Conservation (phyloP, 1,139 yeast genomes). For the Hanseniaspora sp. region DNA sequence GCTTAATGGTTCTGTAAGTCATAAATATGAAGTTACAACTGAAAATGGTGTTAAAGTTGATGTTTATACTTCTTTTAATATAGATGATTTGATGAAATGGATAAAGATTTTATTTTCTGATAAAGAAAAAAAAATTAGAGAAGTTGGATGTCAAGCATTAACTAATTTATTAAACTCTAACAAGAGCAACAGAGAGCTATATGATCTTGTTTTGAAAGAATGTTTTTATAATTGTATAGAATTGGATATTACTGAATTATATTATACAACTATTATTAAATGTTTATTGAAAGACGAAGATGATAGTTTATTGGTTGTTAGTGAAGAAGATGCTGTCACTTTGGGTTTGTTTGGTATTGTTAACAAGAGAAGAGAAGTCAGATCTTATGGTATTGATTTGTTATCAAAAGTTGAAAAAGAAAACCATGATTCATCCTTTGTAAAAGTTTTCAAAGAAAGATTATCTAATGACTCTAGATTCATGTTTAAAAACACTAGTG, state of each 20-base stretch:
- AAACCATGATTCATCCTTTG: constrained; percentile 28
- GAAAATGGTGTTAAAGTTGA: constrained; percentile 31
- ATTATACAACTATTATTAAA: constrained; percentile 61
- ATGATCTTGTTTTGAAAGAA: constrained; percentile 52
- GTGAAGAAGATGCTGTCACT: constrained; percentile 29
- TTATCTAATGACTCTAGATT: constrained; percentile 29
- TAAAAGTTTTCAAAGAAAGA: constrained; percentile 29
- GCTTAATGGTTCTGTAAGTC: constrained; percentile 55
- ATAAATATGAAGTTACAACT: constrained; percentile 37
- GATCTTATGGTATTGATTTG: constrained; percentile 28
- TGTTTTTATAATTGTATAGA: constrained; percentile 52
- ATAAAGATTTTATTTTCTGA: constrained; percentile 57
- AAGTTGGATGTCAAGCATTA: constrained; percentile 63
- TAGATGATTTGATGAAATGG: constrained; percentile 64
- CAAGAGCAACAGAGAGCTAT: constrained; percentile 44
- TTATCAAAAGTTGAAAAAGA: constrained; percentile 28
- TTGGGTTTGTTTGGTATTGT: constrained; percentile 29
- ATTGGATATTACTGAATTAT: constrained; percentile 48
- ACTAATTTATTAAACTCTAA: constrained; percentile 54
- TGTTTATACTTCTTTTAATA: constrained; percentile 46
- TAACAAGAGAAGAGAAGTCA: constrained; percentile 26
- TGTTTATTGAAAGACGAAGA: constrained; percentile 31
- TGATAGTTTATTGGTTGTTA: constrained; percentile 22
- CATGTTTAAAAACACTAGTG: constrained; percentile 30
- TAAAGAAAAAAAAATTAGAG: constrained; percentile 47